These are phyloP conservation scores for Bryoerythrophyllum caledonicum DNA, from an alignment of 225 moss, liverwort and hornwort species.

Conservation along the genomic window DNA sequence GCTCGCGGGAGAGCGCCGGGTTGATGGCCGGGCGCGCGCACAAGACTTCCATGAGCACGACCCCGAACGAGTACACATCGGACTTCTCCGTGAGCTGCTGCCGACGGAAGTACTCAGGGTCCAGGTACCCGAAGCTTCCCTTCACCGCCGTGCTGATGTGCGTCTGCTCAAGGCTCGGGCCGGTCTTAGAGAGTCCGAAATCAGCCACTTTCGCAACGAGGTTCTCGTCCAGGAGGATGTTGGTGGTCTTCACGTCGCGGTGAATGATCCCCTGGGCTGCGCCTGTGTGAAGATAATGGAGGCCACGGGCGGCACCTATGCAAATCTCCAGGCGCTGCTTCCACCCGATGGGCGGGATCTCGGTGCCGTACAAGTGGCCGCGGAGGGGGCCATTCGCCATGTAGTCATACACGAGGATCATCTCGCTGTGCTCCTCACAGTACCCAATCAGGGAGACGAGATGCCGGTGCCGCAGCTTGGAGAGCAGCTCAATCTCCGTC, in stretches of 20 bases:
- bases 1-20: slow-evolving; percentile 70
- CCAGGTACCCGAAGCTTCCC: slow-evolving; percentile 78
- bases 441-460: slow-evolving; percentile 39
- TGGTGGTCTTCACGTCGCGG: slow-evolving; percentile 75
- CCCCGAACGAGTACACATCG: slow-evolving; percentile 80
- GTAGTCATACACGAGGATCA: slow-evolving; percentile 44
- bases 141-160: slow-evolving; percentile 84
- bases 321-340: slow-evolving; percentile 58
- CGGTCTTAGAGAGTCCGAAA: slow-evolving; percentile 77
- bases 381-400: slow-evolving; percentile 42
- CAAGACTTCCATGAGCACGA: slow-evolving; percentile 83
- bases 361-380: slow-evolving; percentile 40
- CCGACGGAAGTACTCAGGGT: slow-evolving; percentile 83
- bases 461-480: slow-evolving; percentile 41
- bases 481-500: slow-evolving; percentile 41
- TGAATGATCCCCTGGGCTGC: slow-evolving; percentile 62
- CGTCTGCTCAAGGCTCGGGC: slow-evolving; percentile 73
- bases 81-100: slow-evolving; percentile 83
- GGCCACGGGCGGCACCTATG: slow-evolving; percentile 61
- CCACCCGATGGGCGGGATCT: slow-evolving; percentile 49
- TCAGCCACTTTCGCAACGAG: slow-evolving; percentile 66
- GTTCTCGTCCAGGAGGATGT: slow-evolving; percentile 68
- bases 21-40: slow-evolving; percentile 80
- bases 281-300: slow-evolving; percentile 66
- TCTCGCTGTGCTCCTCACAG: slow-evolving; percentile 42